Evolutionary conservation across 2,329 filamentous ascomycete genomes (phyloP), one percentile per base, ranked within the genome.

Genomic region (Berkeleyomyces basicola): DNA sequence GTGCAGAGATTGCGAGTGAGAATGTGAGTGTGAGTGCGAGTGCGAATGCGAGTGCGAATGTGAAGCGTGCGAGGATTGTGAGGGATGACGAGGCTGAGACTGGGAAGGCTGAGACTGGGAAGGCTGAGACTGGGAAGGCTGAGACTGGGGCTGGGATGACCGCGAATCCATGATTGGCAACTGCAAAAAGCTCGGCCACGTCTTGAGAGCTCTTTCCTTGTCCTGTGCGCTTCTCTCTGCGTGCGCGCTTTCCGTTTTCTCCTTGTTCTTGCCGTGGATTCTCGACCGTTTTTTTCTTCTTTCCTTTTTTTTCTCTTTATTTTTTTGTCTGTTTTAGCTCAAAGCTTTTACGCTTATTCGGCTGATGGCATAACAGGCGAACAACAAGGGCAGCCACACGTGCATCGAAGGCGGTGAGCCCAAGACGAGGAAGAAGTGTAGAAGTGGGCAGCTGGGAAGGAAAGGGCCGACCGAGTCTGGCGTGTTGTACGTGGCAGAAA

Each of bases 21-120:
- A 44, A 4, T 23, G 23, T 23, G 58, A 46, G 14, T 36, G 40
- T 11, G 58, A 44, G 5, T 23, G n/a, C n/a, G n/a, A n/a, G n/a
- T 37, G 58, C 16, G 58, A 51, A 49, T 60, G 57, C 6, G n/a
- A n/a, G n/a, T 37, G 58, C 16, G 58, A 51, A 49, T 60, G 57
- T 4, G 42, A 31, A n/a, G 49, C 5, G 10, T 55, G 57, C 7
- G 42, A 36, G 55, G 63, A 66, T 47, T 53, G 62, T 39, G 63
- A 65, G 14, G 63, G 55, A n/a, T 62, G 33, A 57, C 23, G 66
- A 63, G 37, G 43, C 43, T 62, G 65, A 66, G 16, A 36, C 43
- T 53, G 65, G 58, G 31, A 63, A 55, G 47, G 64, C 65, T 59
- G 64, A 59, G 58, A 62, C n/a, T n/a, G n/a, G 55, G 31, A 63